Evolutionary conservation across 352 stramenopile genomes (phyloP), one percentile per base, ranked within the genome.

Genomic region (Pythium phragmiticola): DNA sequence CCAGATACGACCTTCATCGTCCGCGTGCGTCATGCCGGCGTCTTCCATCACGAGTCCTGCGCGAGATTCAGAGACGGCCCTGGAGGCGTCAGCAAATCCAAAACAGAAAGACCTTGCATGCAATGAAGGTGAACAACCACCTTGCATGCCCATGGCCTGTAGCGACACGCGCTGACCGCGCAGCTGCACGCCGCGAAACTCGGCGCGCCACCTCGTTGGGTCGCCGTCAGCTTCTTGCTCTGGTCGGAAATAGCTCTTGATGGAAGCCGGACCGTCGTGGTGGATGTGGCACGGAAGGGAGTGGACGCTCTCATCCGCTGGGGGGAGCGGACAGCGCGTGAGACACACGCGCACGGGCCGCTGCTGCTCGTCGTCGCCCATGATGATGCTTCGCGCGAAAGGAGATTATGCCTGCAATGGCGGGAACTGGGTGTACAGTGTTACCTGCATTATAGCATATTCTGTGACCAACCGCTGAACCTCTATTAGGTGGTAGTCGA

Each of bases 261-360:
- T 78, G 0, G 78, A 51, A 4, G 86, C 86, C 8, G 67, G 52
- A 2, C 86, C 86, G 63, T 92, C 70, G 58, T 80, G 77, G 57
- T 90, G 74, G 49, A 94, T 85, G 42, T 78, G 78, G 43, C 86
- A 94, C 17, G 86, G 86, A 49, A 94, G 66, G 30, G 82, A 88
- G 67, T 94, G 86, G 61, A 94, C 77, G 30, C 63, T 70, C 51
- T 81, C 56, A 41, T 89, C 79, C 1, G 76, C 45, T 8, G 80
- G 61, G 17, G 77, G 76, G 55, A 94, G 66, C 33, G 86, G 86
- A 37, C 83, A 94, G 49, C 86, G 80, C 70, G 84, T 92, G 51
- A 90, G 70, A 68, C 83, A 92, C 45, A 92, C 77, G 41, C 70
- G 69, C 64, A 71, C 55, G 17, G 66, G 66, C 3, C 66, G 59